A percentile compares a stretch with the other conserved stretches of the same genome.
Conservation (phyloP, 1,284 basidiomycete genomes). For the Ustilago bromivora region DNA sequence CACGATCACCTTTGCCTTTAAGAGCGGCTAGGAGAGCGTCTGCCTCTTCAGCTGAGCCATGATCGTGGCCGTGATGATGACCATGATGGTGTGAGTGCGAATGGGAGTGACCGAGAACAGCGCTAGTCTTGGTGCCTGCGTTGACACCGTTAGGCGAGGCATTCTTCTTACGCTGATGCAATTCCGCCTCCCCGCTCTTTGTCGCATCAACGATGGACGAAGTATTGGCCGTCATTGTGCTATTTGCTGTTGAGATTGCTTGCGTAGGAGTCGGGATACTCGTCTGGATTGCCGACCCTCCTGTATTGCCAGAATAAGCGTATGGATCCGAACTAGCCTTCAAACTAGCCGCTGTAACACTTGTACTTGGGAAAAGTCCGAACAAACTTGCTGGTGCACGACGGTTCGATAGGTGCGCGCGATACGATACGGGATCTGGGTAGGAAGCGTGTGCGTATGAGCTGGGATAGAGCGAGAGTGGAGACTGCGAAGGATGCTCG, state of each 20-base stretch:
- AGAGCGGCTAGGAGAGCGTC: slow-evolving; percentile 66
- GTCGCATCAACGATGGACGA: slow-evolving; percentile 27
- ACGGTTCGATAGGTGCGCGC: slow-evolving; percentile 41
- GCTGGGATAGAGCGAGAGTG: slow-evolving; percentile 33
- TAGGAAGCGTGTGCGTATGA: slow-evolving; percentile 48
- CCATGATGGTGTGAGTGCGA: slow-evolving; percentile 37
- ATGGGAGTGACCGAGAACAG: slow-evolving; percentile 28
- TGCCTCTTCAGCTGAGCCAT: slow-evolving; percentile 68
- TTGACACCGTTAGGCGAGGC: neutral
- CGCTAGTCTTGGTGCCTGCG: slow-evolving; percentile 10
- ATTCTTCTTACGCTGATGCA: slow-evolving; percentile 27
- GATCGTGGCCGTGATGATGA: slow-evolving; percentile 63
- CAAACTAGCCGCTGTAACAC: slow-evolving; percentile 39
- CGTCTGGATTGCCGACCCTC: slow-evolving; percentile 12
- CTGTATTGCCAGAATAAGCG: slow-evolving; percentile 13
- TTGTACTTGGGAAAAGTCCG: slow-evolving; percentile 40
- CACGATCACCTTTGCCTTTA: slow-evolving; percentile 62
- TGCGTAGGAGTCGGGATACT: slow-evolving; percentile 6
- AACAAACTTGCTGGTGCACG: slow-evolving; percentile 51
- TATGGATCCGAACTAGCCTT: slow-evolving; percentile 24
- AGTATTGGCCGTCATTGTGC: slow-evolving; percentile 20
- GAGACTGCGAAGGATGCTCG: slow-evolving; percentile 20
- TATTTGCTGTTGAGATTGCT: neutral
- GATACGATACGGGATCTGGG: slow-evolving; percentile 34
- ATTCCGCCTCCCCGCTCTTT: slow-evolving; percentile 26